Base-by-base conservation (phyloP, 2,329 filamentous ascomycete species). In the Neophaeococcomyces aloes region DNA sequence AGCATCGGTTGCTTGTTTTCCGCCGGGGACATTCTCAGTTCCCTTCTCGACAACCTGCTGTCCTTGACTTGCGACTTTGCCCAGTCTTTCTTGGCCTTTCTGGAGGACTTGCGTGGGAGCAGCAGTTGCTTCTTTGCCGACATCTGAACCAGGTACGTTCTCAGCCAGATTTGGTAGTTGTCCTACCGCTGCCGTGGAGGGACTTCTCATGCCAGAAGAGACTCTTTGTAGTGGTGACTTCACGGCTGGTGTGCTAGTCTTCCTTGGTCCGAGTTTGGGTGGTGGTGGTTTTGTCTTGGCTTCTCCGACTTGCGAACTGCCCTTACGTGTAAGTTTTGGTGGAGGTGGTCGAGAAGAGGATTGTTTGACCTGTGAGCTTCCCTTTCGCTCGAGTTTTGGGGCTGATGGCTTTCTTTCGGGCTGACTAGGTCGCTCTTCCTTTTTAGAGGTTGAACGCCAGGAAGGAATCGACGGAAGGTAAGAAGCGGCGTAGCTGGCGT, bases 401-500 rank as follows among this genome's bases (percentile, higher is more conserved):
- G 38, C 21, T 14, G 43, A 35, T 8, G 25, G 13, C 34, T 45
- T 39, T 14, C 17, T 8, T 42, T 27, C n/a, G 18, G 36, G 11
- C 11, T 41, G 37, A 14, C 35, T 21, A 4, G 31, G 13, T 19
- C 19, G 17, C 18, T 18, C 41, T 15, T 46, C 34, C 45, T 42
- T 45, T 4, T 39, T 14, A 7, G 42, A 43, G 7, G 42, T 42
- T 13, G 44, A 17, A 17, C 45, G 32, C 29, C 48, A 47, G 32
- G 21, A 45, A 25, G 48, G 42, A 13, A 51, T 38, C 13, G 44
- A 48, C 13, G 52, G 49, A 4, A 53, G 35, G 36, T 53, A 52
- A 0, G 49, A 46, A 7, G 49, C 49, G 23, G 50, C 52, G 32
- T 49, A 34, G 8, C 47, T 45, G n/a, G 50, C 47, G 32, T 54